Evolutionary conservation across 305 asterid genomes (phyloP).

Genomic region (Fraxinus sp.): DNA sequence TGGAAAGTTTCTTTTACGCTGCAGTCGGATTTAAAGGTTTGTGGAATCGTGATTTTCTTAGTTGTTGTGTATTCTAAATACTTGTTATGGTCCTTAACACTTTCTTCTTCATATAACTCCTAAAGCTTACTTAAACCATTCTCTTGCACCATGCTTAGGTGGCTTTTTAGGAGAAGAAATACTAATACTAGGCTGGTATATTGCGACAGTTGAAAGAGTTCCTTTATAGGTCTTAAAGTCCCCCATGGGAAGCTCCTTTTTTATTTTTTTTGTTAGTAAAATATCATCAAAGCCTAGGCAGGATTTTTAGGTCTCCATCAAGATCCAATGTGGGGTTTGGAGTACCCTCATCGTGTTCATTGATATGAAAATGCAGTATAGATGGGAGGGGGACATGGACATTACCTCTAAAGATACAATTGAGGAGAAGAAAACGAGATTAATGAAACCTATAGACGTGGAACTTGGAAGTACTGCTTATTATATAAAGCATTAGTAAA

Average conservation of each 20-base stretch:
- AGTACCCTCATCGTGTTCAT: not conserved
- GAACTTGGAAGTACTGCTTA: not conserved
- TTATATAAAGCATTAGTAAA: not conserved
- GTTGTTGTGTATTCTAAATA: slow-evolving; percentile 4
- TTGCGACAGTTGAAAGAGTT: not conserved
- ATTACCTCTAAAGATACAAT: not conserved
- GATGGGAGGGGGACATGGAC: not conserved
- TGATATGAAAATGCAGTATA: not conserved
- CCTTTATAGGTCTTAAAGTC: not conserved
- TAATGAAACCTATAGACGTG: not conserved
- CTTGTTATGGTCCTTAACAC: slow-evolving; percentile 14
- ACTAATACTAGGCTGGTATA: not conserved
- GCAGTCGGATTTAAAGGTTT: slow-evolving; percentile 95
- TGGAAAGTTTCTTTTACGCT: slow-evolving; percentile 91
- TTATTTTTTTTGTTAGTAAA: not conserved
- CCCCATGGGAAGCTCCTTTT: not conserved
- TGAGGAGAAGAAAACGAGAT: not conserved
- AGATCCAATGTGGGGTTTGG: not conserved
- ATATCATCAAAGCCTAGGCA: not conserved
- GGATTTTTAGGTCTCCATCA: not conserved
- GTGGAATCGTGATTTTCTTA: slow-evolving; percentile 25
- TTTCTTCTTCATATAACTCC: slow-evolving; percentile 4
- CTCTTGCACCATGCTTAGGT: slow-evolving; percentile 8
- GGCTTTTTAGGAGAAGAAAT: not conserved
- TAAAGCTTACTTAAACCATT: slow-evolving; percentile 6